These are phyloP conservation scores for Gossypium sturtianum DNA, from an alignment of 345 rosid species.

Conservation along the genomic window DNA sequence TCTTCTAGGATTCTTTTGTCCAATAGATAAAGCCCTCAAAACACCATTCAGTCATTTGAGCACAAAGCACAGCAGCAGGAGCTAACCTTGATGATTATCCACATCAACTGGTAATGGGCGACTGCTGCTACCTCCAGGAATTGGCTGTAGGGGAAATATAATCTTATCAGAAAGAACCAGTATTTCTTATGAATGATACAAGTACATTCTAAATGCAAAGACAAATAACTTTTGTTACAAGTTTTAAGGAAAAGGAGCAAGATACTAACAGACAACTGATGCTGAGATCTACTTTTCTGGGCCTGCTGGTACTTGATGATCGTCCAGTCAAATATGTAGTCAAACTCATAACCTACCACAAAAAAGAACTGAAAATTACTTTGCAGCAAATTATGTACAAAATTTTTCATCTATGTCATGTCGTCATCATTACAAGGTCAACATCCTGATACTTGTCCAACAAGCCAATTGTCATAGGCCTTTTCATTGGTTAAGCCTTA, in stretches of 20 bases:
- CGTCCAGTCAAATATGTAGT: slow-evolving; percentile 93
- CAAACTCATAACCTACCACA: slow-evolving; percentile 68
- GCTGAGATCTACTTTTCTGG: slow-evolving; percentile 59
- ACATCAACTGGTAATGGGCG: slow-evolving; percentile 45
- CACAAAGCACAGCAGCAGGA: slow-evolving; percentile 7
- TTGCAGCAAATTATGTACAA: neutral
- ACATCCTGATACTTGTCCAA: neutral
- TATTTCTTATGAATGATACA: neutral
- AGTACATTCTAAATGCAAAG: neutral
- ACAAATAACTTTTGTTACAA: neutral
- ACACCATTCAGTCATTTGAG: slow-evolving; percentile 17
- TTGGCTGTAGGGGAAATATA: slow-evolving; percentile 39
- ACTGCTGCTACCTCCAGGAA: slow-evolving; percentile 59
- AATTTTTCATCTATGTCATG: neutral
- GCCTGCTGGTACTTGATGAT: slow-evolving; percentile 85
- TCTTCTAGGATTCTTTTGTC: slow-evolving; percentile 8
- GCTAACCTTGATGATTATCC: slow-evolving; percentile 69
- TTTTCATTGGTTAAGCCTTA: neutral
- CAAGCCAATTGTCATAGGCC: neutral
- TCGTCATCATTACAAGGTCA: neutral
- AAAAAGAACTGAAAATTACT: slow-evolving; percentile 7
- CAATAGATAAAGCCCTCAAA: neutral
- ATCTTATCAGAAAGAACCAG: slow-evolving; percentile 11
- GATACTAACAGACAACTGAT: slow-evolving; percentile 49
- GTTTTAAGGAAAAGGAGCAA: neutral